Percentiles rank a stretch among this genome's conserved stretches.
phyloP scores from a whole-genome alignment of 805 yeast genomes.

The Spathaspora gorwiae region DNA sequence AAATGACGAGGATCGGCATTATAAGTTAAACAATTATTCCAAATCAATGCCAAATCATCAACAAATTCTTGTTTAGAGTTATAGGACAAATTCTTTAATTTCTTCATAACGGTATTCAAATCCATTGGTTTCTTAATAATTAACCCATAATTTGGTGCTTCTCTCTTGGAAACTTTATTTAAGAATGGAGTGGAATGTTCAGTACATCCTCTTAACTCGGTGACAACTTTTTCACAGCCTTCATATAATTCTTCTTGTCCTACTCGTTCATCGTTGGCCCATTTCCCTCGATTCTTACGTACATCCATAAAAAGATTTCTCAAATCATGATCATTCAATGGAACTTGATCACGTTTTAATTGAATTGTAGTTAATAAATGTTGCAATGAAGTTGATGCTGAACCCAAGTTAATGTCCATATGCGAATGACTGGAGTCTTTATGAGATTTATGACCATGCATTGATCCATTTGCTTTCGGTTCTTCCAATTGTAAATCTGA shows the following conservation, averaged over 20 bases:
- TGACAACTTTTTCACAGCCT: conserved; percentile 92
- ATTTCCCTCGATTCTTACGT: conserved; percentile 89
- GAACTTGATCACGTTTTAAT: conserved; percentile 67
- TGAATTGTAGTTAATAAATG: conserved; percentile 78
- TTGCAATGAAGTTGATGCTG: conserved; percentile 49
- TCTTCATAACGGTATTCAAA: conserved; percentile 87
- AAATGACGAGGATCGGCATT: conserved; percentile 95
- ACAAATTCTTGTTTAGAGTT: conserved; percentile 83
- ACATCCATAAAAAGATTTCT: conserved; percentile 86
- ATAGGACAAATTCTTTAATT: conserved; percentile 77
- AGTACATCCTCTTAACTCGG: conserved; percentile 84
- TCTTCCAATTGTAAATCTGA: conserved; percentile 66
- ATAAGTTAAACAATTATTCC: conserved; percentile 91
- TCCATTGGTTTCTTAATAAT: conserved; percentile 95
- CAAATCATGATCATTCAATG: conserved; percentile 75
- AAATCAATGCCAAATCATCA: conserved; percentile 90
- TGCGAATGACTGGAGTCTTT: conserved; percentile 9
- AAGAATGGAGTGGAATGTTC: conserved; percentile 96
- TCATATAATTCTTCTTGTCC: conserved; percentile 98
- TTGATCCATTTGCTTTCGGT: conserved; percentile 9
- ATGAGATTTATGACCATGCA: conserved; percentile 11
- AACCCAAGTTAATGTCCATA: conserved; percentile 32
- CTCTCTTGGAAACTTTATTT: conserved; percentile 94
- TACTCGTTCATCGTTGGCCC: conserved; percentile 93
- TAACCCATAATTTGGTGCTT: conserved; percentile 93